Evolutionary conservation across 495 filamentous ascomycete genomes (phyloP).

Genomic region (Astrothelium subdiscretum): DNA sequence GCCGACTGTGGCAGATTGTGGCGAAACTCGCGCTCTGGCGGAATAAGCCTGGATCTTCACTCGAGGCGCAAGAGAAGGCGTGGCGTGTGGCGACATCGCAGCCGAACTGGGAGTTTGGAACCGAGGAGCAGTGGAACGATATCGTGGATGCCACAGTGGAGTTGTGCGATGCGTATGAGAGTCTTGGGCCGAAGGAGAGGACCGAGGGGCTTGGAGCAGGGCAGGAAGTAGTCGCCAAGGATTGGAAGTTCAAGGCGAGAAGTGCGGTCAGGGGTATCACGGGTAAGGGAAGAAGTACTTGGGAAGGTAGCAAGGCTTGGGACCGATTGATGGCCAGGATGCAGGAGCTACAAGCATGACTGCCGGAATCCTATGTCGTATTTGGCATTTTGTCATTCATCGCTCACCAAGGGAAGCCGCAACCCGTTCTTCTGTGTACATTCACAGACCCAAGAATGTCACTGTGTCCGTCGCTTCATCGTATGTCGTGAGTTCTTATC

Average conservation of each 20-base stretch:
- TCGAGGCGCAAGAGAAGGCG: slow-evolving; percentile 77
- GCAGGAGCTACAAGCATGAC: slow-evolving; percentile 43
- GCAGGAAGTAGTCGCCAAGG: slow-evolving; percentile 41
- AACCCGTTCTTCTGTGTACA: too few species aligned
- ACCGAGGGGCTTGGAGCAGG: slow-evolving; percentile 34
- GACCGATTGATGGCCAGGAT: slow-evolving; percentile 46
- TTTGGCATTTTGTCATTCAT: background rate
- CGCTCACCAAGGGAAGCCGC: background rate
- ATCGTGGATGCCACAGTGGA: slow-evolving; percentile 55
- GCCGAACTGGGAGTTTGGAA: slow-evolving; percentile 32
- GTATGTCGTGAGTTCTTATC: too few species aligned
- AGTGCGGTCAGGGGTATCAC: slow-evolving; percentile 69
- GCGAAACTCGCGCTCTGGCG: slow-evolving; percentile 60
- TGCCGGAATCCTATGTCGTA: background rate
- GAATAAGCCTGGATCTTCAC: slow-evolving; percentile 51
- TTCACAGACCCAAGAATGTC: too few species aligned
- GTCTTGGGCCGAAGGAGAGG: slow-evolving; percentile 42
- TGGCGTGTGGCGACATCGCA: slow-evolving; percentile 55
- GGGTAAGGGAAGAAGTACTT: slow-evolving; percentile 69
- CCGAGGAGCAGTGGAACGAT: slow-evolving; percentile 40
- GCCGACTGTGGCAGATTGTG: slow-evolving; percentile 63
- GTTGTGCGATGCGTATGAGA: slow-evolving; percentile 54
- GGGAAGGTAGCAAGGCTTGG: slow-evolving; percentile 71
- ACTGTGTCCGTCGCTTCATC: too few species aligned
- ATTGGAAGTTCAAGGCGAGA: slow-evolving; percentile 82